Conservation (phyloP, 192 early-diverging fungal genomes). For the Funneliformis mosseae region DNA sequence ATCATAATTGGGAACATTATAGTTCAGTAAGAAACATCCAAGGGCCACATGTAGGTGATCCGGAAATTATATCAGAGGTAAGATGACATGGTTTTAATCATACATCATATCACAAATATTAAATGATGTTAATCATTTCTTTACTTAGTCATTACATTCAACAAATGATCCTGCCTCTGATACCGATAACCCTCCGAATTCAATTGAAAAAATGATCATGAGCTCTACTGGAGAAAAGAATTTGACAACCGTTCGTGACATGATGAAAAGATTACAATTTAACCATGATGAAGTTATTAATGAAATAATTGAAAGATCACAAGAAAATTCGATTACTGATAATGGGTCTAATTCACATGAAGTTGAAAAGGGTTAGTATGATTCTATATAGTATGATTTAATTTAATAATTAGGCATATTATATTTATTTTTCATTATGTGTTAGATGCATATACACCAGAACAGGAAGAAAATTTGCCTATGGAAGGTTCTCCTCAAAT, state of each 20-base stretch:
- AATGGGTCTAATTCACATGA: neutral
- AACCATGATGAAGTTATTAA: neutral
- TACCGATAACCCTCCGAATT: too few species aligned
- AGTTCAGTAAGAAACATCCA: constrained; percentile 69
- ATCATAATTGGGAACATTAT: constrained; percentile 79
- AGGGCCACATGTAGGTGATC: constrained; percentile 64
- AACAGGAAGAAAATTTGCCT: too few species aligned
- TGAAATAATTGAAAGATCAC: neutral
- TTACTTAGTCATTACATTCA: neutral
- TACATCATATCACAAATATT: too few species aligned
- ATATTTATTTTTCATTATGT: too few species aligned
- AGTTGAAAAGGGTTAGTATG: neutral
- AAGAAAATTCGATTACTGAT: neutral
- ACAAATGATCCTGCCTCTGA: neutral
- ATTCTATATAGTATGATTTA: too few species aligned
- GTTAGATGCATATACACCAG: too few species aligned
- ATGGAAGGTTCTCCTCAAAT: too few species aligned
- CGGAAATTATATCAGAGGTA: constrained; percentile 53
- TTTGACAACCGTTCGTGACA: neutral
- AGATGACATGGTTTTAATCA: neutral
- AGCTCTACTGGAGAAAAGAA: neutral
- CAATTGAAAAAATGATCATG: neutral
- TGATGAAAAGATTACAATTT: neutral
- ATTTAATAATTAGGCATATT: too few species aligned
- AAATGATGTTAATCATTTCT: neutral